Conservation (phyloP, 1,284 basidiomycete genomes). For the Ganoderma resinaceum region DNA sequence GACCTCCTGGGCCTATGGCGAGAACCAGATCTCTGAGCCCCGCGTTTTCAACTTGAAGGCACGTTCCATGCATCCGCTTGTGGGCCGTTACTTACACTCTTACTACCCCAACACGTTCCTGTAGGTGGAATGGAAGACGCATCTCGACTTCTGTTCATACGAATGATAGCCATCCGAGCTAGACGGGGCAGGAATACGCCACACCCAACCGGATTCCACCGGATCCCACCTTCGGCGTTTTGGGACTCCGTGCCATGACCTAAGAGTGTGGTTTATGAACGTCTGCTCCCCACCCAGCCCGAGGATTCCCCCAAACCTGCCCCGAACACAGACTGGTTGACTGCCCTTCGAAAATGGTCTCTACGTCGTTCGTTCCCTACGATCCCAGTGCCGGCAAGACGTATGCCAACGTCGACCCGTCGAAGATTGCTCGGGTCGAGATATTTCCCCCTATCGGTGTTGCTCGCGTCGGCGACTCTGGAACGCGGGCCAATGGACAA, state of each 20-base stretch:
- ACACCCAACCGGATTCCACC: neutral
- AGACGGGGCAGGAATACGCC: neutral
- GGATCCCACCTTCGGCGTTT: neutral
- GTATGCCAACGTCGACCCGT: slow-evolving; percentile 4
- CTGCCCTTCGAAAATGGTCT: neutral
- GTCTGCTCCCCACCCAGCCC: neutral
- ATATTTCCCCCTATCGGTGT: slow-evolving; percentile 38
- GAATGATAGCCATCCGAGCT: neutral
- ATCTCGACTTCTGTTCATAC: neutral
- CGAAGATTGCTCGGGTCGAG: slow-evolving; percentile 29
- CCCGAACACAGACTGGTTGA: neutral
- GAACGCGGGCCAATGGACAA: slow-evolving; percentile 4
- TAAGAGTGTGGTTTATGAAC: neutral
- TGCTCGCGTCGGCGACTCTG: slow-evolving; percentile 38
- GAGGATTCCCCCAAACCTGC: neutral
- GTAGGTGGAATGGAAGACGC: neutral
- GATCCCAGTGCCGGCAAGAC: slow-evolving; percentile 9
- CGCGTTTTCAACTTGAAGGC: neutral
- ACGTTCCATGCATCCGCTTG: neutral
- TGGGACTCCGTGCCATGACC: neutral
- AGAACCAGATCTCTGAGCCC: neutral
- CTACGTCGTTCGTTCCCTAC: neutral
- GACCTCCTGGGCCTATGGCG: neutral
- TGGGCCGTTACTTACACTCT: neutral
- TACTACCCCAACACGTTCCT: slow-evolving; percentile 2